phyloP scores from a whole-genome alignment of 1,139 yeast genomes.

The Yamadazyma triangularis region DNA sequence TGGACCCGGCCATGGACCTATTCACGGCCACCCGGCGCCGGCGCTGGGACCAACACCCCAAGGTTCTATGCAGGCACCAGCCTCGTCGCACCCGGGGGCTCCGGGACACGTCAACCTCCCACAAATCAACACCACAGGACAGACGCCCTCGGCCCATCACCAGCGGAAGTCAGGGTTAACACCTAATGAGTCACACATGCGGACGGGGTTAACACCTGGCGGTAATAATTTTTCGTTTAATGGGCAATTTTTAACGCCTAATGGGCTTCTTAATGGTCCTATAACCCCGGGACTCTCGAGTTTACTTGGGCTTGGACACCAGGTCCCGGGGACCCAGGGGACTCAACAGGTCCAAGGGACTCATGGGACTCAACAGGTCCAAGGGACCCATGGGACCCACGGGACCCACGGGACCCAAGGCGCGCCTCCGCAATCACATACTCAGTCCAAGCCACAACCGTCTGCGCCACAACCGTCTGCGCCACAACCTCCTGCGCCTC shows the following conservation, averaged over 20 bases:
- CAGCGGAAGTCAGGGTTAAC: constrained; percentile 58
- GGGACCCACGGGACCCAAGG: too few relatives aligned
- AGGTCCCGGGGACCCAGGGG: background rate
- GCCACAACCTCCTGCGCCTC: too few relatives aligned
- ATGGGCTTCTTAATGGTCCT: constrained; percentile 36
- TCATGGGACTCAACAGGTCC: constrained; percentile 11
- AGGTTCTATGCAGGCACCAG: background rate
- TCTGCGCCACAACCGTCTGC: constrained; percentile 7
- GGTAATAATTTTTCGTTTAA: constrained; percentile 31
- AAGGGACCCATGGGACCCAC: constrained; percentile 7
- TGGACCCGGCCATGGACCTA: too few relatives aligned
- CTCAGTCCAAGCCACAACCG: constrained; percentile 6
- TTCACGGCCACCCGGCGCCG: too few relatives aligned
- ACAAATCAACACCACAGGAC: background rate
- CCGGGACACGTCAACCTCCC: constrained; percentile 1
- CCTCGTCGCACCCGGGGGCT: background rate
- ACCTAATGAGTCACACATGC: constrained; percentile 62
- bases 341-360: constrained; percentile 18
- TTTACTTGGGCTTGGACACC: constrained; percentile 26
- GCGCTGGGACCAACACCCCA: background rate
- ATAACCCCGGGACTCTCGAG: constrained; percentile 47
- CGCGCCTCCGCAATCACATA: constrained; percentile 2
- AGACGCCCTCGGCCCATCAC: constrained; percentile 13
- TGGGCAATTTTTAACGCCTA: constrained; percentile 34
- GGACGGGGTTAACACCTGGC: constrained; percentile 62